phyloP scores from a whole-genome alignment of 768 basidiomycete species.

The Phylloporus arenicola region DNA sequence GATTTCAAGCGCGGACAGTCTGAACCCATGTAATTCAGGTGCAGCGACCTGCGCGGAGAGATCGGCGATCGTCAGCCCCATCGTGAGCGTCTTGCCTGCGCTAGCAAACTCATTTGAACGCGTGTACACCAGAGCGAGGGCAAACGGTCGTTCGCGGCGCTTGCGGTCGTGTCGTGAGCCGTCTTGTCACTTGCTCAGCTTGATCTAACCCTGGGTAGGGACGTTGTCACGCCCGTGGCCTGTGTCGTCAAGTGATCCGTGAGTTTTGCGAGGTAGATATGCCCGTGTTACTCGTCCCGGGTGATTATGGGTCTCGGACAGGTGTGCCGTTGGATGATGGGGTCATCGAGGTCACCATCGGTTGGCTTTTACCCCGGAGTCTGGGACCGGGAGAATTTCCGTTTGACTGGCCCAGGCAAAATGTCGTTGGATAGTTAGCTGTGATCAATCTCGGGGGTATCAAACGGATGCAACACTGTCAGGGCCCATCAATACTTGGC shows the following conservation, averaged over 20 bases:
- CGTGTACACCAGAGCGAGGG: constrained; percentile 63
- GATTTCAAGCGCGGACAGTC: not conserved
- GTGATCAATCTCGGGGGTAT: too few relatives aligned
- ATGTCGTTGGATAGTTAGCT: too few relatives aligned
- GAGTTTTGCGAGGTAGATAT: constrained; percentile 77
- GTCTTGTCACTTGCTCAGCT: not conserved
- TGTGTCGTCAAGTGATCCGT: constrained; percentile 85
- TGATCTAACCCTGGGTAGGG: constrained; percentile 39
- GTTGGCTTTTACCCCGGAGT: constrained; percentile 69
- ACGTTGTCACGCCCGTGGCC: constrained; percentile 66
- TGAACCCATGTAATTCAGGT: constrained; percentile 40
- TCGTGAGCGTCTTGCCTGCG: constrained; percentile 45
- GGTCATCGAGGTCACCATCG: constrained; percentile 60
- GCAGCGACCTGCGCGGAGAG: constrained; percentile 90
- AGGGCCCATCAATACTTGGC: too few relatives aligned
- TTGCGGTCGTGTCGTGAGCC: constrained; percentile 72
- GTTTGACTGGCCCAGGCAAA: not conserved
- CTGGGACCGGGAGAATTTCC: constrained; percentile 61
- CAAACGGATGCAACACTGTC: too few relatives aligned
- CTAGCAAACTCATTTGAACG: not conserved
- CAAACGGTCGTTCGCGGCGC: constrained; percentile 55
- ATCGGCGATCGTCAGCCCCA: constrained; percentile 85
- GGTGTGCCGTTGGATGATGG: constrained; percentile 24
- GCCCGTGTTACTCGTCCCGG: constrained; percentile 68
- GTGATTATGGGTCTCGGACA: constrained; percentile 37